Percentiles rank a stretch among this genome's conserved stretches.
These are phyloP conservation scores for Eucalyptus paniculata DNA, from an alignment of 345 rosid genomes.

Conservation along the genomic window DNA sequence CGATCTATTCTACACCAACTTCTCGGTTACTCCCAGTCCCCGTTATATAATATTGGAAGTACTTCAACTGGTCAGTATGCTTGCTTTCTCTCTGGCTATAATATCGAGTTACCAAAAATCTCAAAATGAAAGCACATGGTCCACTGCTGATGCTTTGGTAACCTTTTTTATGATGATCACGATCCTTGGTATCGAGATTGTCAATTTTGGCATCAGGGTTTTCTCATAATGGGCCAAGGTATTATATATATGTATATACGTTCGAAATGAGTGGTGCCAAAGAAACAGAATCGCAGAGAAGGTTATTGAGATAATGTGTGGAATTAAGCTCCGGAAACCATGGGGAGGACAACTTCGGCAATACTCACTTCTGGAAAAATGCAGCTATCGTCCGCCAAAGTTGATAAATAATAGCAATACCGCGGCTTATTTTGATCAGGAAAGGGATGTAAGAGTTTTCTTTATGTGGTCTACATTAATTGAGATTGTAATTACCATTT, in stretches of 20 bases:
- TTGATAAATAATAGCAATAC: rapidly evolving
- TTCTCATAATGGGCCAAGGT: not conserved
- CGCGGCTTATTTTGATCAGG: not conserved
- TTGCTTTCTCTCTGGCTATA: not conserved
- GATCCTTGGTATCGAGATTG: not conserved
- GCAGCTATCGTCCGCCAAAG: not conserved
- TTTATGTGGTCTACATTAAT: no score
- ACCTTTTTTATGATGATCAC: not conserved
- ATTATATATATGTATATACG: no score
- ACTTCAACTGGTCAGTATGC: no score
- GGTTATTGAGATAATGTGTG: not conserved
- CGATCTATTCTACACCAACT: no score
- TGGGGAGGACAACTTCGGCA: not conserved
- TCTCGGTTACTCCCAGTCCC: no score
- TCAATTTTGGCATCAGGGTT: not conserved
- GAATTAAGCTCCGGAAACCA: not conserved
- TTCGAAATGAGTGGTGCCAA: not conserved
- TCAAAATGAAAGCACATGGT: not conserved
- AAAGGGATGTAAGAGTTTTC: no score
- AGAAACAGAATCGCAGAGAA: not conserved
- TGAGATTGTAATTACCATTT: no score
- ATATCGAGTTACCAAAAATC: not conserved
- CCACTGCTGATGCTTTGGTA: not conserved
- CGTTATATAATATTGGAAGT: no score
- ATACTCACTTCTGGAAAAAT: not conserved